phyloP scores from a whole-genome alignment of 345 rosid species.

The Arabidopsis arenosa region DNA sequence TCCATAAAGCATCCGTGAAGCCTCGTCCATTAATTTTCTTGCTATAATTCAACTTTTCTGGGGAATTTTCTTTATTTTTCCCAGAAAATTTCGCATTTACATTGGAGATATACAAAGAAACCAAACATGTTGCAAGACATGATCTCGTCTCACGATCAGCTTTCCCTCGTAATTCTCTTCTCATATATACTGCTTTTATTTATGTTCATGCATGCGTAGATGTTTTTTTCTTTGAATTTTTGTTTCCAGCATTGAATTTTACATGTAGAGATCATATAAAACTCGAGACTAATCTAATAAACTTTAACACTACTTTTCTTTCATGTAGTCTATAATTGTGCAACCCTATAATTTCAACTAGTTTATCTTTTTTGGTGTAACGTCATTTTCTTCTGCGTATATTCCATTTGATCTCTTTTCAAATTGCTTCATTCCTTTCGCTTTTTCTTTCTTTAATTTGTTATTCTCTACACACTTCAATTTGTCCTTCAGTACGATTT shows the following conservation, averaged over 20 bases:
- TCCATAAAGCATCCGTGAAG: conserved; percentile 33
- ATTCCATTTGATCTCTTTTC: conserved; percentile 31
- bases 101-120: conserved; percentile 19
- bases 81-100: conserved; percentile 25
- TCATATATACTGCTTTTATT: neutral
- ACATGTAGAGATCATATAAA: neutral
- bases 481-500: neutral
- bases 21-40: neutral
- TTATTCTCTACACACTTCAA: conserved; percentile 35
- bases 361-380: conserved; percentile 20
- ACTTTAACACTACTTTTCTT: neutral
- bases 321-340: neutral
- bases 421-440: conserved; percentile 21
- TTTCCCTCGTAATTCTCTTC: conserved; percentile 41
- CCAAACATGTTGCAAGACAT: conserved; percentile 36
- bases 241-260: conserved; percentile 6
- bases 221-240: conserved; percentile 3
- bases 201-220: neutral
- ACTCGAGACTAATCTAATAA: neutral
- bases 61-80: conserved; percentile 19
- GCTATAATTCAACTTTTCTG: neutral
- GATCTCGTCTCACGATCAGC: conserved; percentile 40
- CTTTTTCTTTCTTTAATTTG: conserved; percentile 17
- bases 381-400: conserved; percentile 36
- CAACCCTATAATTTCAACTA: conserved; percentile 12